Evolutionary conservation across 2,329 filamentous ascomycete genomes (phyloP), one percentile per base, ranked within the genome.

Genomic region (Fusarium subtropicale): DNA sequence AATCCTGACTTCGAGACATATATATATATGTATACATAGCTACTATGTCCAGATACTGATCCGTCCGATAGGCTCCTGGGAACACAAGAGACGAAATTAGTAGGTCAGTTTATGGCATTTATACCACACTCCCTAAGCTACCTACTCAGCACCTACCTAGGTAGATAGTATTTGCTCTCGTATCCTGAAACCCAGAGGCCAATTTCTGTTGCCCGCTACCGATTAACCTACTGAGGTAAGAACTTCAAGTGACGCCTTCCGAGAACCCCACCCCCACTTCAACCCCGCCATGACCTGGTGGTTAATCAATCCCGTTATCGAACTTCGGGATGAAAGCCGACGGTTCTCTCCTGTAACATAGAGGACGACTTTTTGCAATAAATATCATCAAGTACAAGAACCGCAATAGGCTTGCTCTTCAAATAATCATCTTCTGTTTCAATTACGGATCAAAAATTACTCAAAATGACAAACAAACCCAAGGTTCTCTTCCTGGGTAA

Each of bases 401-500:
- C 15, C n/a, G 33, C 38, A 38, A 7, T 7, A 26, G 13, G 13
- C 16, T 12, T 24, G 8, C 12, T 24, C 20, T 45, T 28, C 18
- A 11, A 11, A 26, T 7, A 26, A 20, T 33, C 20, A n/a, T 34
- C 11, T 50, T 15, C 7, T 16, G 12, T 26, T 20, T 16, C 18
- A 36, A 13, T 15, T 26, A 9, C 12, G n/a, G 12, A 18, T 34
- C 22, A 26, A 34, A 31, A 16, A 31, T 36, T 8, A 16, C n/a
- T 48, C 50, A 71, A 34, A 4, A 79, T 78, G 76, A 38, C 69
- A 41, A 48, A 48, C 28, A 77, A 75, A 46, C 72, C 75, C 20
- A 82, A 80, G 69, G 77, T 83, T n/a, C 73, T 83, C 22, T 75
- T 79, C 30, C 74, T 83, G 20, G 81, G 80, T 48, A 71, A 74